Base-by-base conservation (phyloP, 2,329 filamentous ascomycete species). In the Talaromyces sp. region DNA sequence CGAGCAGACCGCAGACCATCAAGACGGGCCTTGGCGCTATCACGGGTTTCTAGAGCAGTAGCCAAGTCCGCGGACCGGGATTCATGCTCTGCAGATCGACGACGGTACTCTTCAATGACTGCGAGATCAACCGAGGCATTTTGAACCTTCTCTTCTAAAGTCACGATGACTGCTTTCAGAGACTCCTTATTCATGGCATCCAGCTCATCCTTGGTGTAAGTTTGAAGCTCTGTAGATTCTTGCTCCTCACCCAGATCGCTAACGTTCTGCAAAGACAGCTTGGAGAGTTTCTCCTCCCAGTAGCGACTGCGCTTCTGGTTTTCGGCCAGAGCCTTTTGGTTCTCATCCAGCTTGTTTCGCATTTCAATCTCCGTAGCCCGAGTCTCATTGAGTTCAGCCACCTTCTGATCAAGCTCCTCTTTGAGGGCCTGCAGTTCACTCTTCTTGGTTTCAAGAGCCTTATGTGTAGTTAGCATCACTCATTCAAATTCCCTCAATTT, bases 321-420 rank as follows among this genome's bases (percentile, higher is more conserved):
- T 67, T 97, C 93, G 0, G 77, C 74, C 13, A 97, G 82, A 9
- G 87, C 84, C 75, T 99, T 99, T 61, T 96, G 89, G 70, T 93
- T 94, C 69, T 97, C 93, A 68, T 97, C 94, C 1, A 99, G 86
- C 76, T 96, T 96, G 75, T 97, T 97, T 58, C 90, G 89, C 91
- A 97, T 97, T 74, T 99, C 94, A 56, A 99, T 97, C 72, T 99
- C 94, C 3, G 88, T 80, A 0, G 91, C 92, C 9, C 93, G 85
- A 0, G 89, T 96, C 67, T 91, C 88, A 67, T 97, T 97, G 51
- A 97, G 81, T 69, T 95, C 91, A 0, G 86, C 77, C 1, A 85
- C 88, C 79, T 92, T 96, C 64, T 89, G 86, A 61, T 99, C 93
- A 10, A 97, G 81, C 64, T 96, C 90, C 3, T 83, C 78, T 76